Percentiles rank a stretch among this genome's conserved stretches.
phyloP scores from a whole-genome alignment of 225 moss, liverwort and hornwort species.

The Physcomitrellopsis africana region DNA sequence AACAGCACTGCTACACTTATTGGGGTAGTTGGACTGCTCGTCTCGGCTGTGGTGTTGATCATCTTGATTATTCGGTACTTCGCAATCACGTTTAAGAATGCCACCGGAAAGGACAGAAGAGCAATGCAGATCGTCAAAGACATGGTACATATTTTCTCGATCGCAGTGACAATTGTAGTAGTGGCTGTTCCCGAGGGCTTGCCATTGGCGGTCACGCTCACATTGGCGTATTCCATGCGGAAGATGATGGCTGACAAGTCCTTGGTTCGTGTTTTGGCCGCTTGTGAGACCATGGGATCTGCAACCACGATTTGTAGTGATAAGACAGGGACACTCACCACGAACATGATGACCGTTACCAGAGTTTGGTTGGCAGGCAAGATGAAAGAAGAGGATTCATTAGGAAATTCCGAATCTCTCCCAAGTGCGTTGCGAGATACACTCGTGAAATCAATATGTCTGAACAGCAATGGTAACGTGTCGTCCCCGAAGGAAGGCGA shows the following conservation, averaged over 20 bases:
- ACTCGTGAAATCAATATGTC: slow-evolving; percentile 26
- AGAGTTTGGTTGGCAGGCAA: slow-evolving; percentile 1
- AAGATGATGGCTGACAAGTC: slow-evolving; percentile 49
- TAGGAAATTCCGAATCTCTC: background rate
- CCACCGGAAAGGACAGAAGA: background rate
- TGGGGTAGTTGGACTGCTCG: slow-evolving; percentile 66
- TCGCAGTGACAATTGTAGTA: slow-evolving; percentile 42
- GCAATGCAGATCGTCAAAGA: slow-evolving; percentile 18
- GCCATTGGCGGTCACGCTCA: too few relatives aligned
- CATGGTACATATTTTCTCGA: slow-evolving; percentile 32
- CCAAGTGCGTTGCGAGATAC: background rate
- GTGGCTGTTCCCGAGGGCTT: slow-evolving; percentile 47
- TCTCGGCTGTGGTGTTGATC: slow-evolving; percentile 60
- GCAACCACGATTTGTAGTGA: slow-evolving; percentile 47
- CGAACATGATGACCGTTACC: slow-evolving; percentile 22
- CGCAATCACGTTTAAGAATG: slow-evolving; percentile 23
- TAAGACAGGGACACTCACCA: slow-evolving; percentile 43
- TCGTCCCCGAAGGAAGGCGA: slow-evolving; percentile 18
- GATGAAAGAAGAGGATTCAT: background rate
- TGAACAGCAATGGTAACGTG: slow-evolving; percentile 41
- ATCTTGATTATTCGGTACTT: slow-evolving; percentile 60
- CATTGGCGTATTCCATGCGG: slow-evolving; percentile 42
- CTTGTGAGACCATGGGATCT: slow-evolving; percentile 47
- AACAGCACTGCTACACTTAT: slow-evolving; percentile 78
- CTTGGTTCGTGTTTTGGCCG: slow-evolving; percentile 36